Base-by-base conservation (phyloP, 1,139 yeast species). In the Yueomyces sp. region DNA sequence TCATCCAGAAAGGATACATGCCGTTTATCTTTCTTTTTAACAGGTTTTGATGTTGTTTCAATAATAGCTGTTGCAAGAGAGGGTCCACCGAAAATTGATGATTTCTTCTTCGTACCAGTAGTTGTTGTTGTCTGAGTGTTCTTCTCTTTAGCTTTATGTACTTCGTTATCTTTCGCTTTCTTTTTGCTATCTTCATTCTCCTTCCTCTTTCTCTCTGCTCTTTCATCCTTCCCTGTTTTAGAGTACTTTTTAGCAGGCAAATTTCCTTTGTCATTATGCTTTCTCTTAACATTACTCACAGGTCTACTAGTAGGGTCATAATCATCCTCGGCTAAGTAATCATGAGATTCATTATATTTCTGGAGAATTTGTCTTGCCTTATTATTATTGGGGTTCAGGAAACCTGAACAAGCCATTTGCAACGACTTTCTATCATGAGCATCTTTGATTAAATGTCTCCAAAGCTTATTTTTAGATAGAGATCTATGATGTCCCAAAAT, bases 401-500 rank as follows among this genome's bases (percentile, higher is more conserved):
- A 66, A 1, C 72, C 72, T 3, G 56, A 47, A 27, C 48, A 50
- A 1, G 65, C 68, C 6, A 49, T 48, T 19, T 54, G 53, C 25
- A 67, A 49, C 48, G 67, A 55, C 11, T 59, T 51, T 51, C 95
- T 67, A 0, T 61, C 54, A 38, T 65, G 63, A 0, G 95, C 94
- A 66, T 86, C 79, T 0, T 62, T 58, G 27, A 85, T 68, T 42
- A 87, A 65, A 46, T 75, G 69, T 28, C 62, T 66, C 96, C 96
- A 87, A 1, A 84, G 75, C 27, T 67, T 68, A 55, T 85, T 81
- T 44, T 75, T 66, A 19, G 60, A 55, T 50, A 89, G 70, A 1
- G 94, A 77, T 8, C 68, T 67, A 38, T 70, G 75, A 54, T 85
- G 81, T 27, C 99, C 99, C 32, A 93, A 64, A 46, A 93, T 79